phyloP scores from a whole-genome alignment of 139 green algal species.

The Helicosporidium sp. region DNA sequence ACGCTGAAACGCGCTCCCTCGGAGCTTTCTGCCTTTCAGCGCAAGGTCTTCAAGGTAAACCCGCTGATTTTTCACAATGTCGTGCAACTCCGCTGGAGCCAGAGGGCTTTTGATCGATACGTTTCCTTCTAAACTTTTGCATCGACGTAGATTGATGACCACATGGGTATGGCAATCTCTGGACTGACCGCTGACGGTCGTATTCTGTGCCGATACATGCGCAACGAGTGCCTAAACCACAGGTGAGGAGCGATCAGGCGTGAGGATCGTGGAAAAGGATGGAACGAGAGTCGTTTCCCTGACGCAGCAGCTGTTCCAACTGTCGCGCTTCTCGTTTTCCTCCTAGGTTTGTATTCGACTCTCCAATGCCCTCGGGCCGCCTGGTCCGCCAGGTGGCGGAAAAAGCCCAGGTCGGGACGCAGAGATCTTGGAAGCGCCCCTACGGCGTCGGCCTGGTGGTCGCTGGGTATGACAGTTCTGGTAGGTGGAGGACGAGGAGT shows the following conservation, averaged over 20 bases:
- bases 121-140: neutral
- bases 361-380: constrained; percentile 56
- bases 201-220: constrained; percentile 84
- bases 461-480: constrained; percentile 55
- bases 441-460: constrained; percentile 90
- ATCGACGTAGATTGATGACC: constrained; percentile 67
- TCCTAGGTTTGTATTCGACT: constrained; percentile 84
- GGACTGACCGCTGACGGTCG: constrained; percentile 85
- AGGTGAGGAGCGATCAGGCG: constrained; percentile 20
- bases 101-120: neutral
- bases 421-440: constrained; percentile 79
- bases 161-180: constrained; percentile 88
- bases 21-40: constrained; percentile 76
- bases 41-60: constrained; percentile 34
- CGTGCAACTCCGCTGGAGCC: too few relatives aligned
- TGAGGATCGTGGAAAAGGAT: neutral
- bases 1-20: constrained; percentile 72
- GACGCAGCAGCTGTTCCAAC: too few relatives aligned
- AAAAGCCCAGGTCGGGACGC: constrained; percentile 72
- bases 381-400: constrained; percentile 81
- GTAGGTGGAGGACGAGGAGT: constrained; percentile 12
- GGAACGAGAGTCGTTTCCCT: neutral
- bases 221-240: constrained; percentile 87
- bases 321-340: neutral
- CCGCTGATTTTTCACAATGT: neutral